These are phyloP conservation scores for Rubia occidens DNA, from an alignment of 305 asterid species.

Conservation along the genomic window DNA sequence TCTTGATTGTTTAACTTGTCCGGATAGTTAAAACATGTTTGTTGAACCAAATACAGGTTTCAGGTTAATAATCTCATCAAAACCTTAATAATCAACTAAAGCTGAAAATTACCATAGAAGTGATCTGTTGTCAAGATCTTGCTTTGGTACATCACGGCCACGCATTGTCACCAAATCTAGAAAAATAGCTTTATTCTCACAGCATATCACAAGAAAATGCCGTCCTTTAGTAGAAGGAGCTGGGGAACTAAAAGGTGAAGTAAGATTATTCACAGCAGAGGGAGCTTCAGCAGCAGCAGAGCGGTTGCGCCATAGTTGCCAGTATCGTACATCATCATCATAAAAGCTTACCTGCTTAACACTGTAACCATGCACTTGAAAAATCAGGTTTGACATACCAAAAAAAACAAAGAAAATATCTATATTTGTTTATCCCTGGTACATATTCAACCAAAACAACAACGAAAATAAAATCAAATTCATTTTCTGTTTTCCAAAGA, in stretches of 20 bases:
- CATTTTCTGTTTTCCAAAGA: background rate
- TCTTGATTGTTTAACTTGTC: background rate
- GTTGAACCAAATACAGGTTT: background rate
- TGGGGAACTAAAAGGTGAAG: conserved; percentile 75
- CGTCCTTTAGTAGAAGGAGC: conserved; percentile 95
- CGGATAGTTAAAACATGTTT: background rate
- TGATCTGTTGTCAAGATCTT: conserved; percentile 91
- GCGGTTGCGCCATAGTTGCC: conserved; percentile 90
- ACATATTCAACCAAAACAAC: background rate
- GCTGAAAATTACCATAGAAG: conserved; percentile 68
- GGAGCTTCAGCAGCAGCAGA: conserved; percentile 97
- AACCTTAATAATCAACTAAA: conserved; percentile 10
- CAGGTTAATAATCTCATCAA: background rate
- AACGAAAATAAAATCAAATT: background rate
- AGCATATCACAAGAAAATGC: conserved; percentile 94
- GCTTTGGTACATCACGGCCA: conserved; percentile 98
- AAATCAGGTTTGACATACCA: conserved; percentile 25
- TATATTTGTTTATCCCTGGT: background rate
- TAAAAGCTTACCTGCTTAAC: conserved; percentile 98
- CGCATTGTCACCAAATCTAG: conserved; percentile 98
- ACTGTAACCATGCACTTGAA: conserved; percentile 47
- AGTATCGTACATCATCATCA: conserved; percentile 89
- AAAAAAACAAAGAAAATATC: background rate
- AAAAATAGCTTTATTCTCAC: conserved; percentile 96
- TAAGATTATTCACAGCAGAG: conserved; percentile 67